phyloP scores from a whole-genome alignment of 495 filamentous ascomycete genomes.

The Geoglossum glabrum region DNA sequence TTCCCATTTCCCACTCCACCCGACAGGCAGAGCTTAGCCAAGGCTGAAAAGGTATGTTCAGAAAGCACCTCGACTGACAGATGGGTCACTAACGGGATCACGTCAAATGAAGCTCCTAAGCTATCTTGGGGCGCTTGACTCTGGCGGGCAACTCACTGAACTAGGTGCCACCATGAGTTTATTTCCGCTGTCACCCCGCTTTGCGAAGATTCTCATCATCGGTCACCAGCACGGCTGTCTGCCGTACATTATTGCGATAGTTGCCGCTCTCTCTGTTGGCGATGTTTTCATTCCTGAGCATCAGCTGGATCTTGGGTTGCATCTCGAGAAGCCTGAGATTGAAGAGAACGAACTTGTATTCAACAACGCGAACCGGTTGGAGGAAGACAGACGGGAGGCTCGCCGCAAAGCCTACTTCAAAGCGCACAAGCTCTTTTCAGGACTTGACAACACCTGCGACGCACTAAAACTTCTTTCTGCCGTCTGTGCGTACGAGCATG shows the following conservation, averaged over 20 bases:
- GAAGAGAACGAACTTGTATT: constrained; percentile 30
- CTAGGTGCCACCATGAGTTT: constrained; percentile 63
- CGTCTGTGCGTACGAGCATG: constrained; percentile 64
- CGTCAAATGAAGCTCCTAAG: constrained; percentile 30
- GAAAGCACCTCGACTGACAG: not conserved
- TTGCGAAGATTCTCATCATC: constrained; percentile 73
- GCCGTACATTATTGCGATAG: constrained; percentile 72
- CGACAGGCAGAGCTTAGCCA: constrained; percentile 54
- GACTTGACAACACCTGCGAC: constrained; percentile 64
- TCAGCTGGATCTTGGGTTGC: constrained; percentile 36
- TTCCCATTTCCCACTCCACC: constrained; percentile 97
- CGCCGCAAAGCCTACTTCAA: constrained; percentile 49
- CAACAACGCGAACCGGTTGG: constrained; percentile 43
- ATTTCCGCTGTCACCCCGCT: constrained; percentile 79
- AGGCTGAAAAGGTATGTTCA: constrained; percentile 46
- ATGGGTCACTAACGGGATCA: not conserved
- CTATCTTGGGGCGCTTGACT: constrained; percentile 46
- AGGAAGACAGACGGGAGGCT: constrained; percentile 39
- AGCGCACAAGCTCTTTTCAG: constrained; percentile 59
- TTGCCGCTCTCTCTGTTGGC: constrained; percentile 70
- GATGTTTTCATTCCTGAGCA: constrained; percentile 77
- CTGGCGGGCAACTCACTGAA: constrained; percentile 51
- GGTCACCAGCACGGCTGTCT: constrained; percentile 69
- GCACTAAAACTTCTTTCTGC: constrained; percentile 80
- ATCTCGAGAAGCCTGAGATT: constrained; percentile 9